These are phyloP conservation scores for Fusarium oligoseptatum DNA, from an alignment of 2,329 filamentous ascomycete genomes.

Conservation along the genomic window DNA sequence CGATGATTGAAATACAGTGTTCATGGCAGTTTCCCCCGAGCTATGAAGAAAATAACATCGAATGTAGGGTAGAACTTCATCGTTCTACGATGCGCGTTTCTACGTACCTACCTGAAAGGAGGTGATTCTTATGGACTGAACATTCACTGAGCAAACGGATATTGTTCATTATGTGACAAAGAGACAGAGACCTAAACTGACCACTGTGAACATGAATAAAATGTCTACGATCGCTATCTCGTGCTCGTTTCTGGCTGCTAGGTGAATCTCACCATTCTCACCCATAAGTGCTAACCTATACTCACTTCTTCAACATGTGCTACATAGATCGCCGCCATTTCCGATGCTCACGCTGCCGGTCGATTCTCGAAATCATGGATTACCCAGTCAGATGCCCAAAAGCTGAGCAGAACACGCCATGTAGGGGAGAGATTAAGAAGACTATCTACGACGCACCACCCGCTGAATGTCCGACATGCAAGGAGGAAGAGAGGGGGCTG, in stretches of 20 bases:
- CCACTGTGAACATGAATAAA: neutral
- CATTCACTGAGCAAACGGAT: neutral
- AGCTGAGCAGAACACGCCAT: neutral
- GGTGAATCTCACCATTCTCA: neutral
- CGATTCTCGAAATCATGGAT: neutral
- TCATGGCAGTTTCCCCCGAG: too few relatives aligned
- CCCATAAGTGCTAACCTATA: neutral
- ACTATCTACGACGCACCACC: neutral
- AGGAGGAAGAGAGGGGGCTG: too few relatives aligned
- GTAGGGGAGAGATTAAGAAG: neutral
- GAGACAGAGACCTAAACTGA: neutral
- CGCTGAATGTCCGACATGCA: neutral
- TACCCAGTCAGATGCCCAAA: neutral
- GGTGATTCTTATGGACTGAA: neutral
- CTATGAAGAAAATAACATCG: rapidly evolving
- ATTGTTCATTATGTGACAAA: neutral
- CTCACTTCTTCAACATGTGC: neutral
- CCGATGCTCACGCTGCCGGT: neutral
- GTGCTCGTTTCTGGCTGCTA: neutral
- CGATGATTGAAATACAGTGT: too few relatives aligned
- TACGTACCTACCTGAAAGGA: neutral
- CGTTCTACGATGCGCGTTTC: neutral
- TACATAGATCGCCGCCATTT: neutral
- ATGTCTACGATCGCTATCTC: neutral
- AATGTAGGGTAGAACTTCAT: neutral